Evolutionary conservation across 2,329 filamentous ascomycete genomes (phyloP).

Genomic region (Zasmidium angulare): DNA sequence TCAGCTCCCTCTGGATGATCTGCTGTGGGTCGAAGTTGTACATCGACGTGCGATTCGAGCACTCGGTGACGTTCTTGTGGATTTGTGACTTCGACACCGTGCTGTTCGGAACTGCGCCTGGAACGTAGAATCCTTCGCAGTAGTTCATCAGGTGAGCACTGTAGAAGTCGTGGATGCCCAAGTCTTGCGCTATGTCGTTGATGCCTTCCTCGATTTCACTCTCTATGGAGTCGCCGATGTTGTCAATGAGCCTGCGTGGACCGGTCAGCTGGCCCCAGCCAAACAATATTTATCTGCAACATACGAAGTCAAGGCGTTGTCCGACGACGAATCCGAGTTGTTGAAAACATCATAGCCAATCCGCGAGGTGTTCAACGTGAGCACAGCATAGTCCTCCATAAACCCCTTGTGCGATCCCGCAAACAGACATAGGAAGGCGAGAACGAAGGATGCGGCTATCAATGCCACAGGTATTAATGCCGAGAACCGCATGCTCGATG

Average conservation of each 20-base stretch:
- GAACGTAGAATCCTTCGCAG: conserved; percentile 54
- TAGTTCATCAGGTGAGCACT: conserved; percentile 60
- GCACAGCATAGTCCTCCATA: conserved; percentile 57
- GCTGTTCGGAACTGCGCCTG: conserved; percentile 43
- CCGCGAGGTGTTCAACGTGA: conserved; percentile 59
- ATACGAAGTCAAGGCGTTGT: conserved; percentile 4
- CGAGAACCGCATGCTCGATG: conserved; percentile 23
- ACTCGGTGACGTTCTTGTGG: conserved; percentile 53
- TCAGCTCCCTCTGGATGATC: conserved; percentile 51
- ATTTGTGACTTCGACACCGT: conserved; percentile 42
- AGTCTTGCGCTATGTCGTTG: conserved; percentile 42
- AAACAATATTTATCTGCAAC: too few relatives aligned
- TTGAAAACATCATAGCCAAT: conserved; percentile 45
- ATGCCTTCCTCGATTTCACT: conserved; percentile 43
- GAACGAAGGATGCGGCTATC: conserved; percentile 55
- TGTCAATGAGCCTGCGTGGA: conserved; percentile 28
- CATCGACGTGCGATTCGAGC: conserved; percentile 54
- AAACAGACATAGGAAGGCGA: conserved; percentile 61
- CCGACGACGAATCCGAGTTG: conserved; percentile 7
- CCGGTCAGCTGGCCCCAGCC: conserved; percentile 6
- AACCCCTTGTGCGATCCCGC: conserved; percentile 57
- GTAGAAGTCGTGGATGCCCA: conserved; percentile 63
- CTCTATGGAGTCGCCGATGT: conserved; percentile 35
- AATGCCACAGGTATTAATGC: conserved; percentile 33
- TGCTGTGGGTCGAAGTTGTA: conserved; percentile 58